Conservation (phyloP, 163 green algal species). For the Coccomyxa subellipsoidea region DNA sequence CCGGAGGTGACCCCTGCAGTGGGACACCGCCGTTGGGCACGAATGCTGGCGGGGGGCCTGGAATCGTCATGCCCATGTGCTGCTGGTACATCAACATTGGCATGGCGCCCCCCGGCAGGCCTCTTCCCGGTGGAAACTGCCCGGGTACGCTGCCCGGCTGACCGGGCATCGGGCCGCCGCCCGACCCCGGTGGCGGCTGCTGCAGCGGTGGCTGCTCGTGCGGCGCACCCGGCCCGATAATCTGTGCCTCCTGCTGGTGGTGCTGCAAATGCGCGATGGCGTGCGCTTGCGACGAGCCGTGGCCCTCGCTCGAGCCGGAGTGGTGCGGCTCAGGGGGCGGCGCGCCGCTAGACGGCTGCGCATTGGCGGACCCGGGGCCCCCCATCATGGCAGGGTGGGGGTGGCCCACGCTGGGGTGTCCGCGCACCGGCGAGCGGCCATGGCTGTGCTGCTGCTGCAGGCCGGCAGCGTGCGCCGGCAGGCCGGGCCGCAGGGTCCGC, state of each 20-base stretch:
- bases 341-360: background rate
- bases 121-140: background rate
- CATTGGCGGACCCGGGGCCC: background rate
- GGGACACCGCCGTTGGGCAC: background rate
- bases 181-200: background rate
- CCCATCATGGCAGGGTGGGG: background rate
- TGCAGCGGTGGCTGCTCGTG: background rate
- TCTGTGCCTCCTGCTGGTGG: conserved; percentile 8
- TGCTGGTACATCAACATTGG: background rate
- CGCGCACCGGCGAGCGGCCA: background rate
- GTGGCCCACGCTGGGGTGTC: background rate
- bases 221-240: background rate
- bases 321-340: background rate
- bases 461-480: background rate
- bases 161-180: no score
- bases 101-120: background rate
- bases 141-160: background rate
- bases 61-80: background rate
- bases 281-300: background rate
- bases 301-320: background rate
- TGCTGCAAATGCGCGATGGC: background rate
- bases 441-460: background rate
- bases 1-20: background rate
- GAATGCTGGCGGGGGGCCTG: background rate
- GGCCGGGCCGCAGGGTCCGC: no score